A percentile compares a stretch with the other conserved stretches of the same genome.
phyloP scores from a whole-genome alignment of 106 monocot genomes.

The Dendrobium huoshanense region DNA sequence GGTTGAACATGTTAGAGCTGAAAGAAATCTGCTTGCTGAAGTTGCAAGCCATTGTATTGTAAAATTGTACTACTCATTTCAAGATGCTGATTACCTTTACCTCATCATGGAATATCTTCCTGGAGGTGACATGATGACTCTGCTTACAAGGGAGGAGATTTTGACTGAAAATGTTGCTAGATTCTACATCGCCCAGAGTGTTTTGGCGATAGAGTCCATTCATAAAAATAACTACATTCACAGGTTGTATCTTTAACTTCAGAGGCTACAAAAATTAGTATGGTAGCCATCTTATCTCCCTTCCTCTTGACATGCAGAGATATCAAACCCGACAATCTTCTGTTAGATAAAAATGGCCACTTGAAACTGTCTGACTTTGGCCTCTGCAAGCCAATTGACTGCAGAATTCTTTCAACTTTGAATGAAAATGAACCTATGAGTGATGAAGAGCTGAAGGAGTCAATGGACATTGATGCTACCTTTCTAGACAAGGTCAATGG shows the following conservation, averaged over 20 bases:
- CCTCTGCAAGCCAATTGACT: constrained; percentile 94
- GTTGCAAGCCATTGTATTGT: constrained; percentile 98
- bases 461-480: constrained; percentile 89
- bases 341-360: constrained; percentile 93
- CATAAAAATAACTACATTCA: constrained; percentile 97
- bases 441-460: constrained; percentile 79
- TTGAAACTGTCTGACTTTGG: constrained; percentile 99
- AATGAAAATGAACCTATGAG: constrained; percentile 87
- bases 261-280: background rate
- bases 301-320: constrained; percentile 50
- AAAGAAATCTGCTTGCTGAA: constrained; percentile 96
- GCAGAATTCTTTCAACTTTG: constrained; percentile 70
- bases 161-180: constrained; percentile 89
- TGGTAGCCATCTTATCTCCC: constrained; percentile 1
- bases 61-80: constrained; percentile 98
- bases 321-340: constrained; percentile 97
- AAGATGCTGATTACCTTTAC: constrained; percentile 92
- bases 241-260: constrained; percentile 37
- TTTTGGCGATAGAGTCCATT: constrained; percentile 95
- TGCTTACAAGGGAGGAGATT: constrained; percentile 94
- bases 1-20: constrained; percentile 96
- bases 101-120: constrained; percentile 42
- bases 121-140: constrained; percentile 99
- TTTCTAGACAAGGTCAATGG: constrained; percentile 50
- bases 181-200: constrained; percentile 95